phyloP scores from a whole-genome alignment of 257 asterid genomes.

The Cruciata laevipes region DNA sequence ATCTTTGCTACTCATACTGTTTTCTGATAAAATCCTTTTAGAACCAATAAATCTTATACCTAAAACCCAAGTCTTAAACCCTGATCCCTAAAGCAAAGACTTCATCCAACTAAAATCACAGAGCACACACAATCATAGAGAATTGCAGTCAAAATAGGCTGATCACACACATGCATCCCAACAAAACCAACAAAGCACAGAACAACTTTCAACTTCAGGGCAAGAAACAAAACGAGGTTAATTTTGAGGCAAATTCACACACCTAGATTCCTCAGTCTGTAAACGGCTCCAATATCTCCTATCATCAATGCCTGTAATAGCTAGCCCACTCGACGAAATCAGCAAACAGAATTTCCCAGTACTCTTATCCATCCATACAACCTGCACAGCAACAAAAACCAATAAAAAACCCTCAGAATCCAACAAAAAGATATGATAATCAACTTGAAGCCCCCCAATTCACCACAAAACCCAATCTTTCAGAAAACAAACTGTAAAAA shows the following conservation, averaged over 20 bases:
- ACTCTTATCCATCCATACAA: conserved; percentile 75
- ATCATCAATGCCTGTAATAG: conserved; percentile 83
- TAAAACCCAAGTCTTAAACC: not conserved
- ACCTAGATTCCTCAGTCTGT: conserved; percentile 86
- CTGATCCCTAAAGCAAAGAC: not conserved
- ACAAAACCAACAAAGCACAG: no score
- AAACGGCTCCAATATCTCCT: conserved; percentile 88
- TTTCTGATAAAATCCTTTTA: not conserved
- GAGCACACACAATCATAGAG: not conserved
- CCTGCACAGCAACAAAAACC: conserved; percentile 56
- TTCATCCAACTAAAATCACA: no score
- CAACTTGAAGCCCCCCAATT: no score
- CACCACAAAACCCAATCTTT: not conserved
- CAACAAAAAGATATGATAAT: not conserved
- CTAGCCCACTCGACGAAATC: conserved; percentile 60
- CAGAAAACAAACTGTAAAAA: not conserved
- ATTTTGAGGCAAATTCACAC: conserved; percentile 16
- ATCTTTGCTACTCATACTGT: no score
- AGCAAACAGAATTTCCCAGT: conserved; percentile 64
- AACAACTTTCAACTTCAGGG: not conserved
- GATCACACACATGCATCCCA: conserved; percentile 18
- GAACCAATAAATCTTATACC: no score
- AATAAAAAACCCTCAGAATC: conserved; percentile 13
- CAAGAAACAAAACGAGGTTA: not conserved
- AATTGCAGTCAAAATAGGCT: conserved; percentile 19